These are phyloP conservation scores for Chaetomiaceae sp. DNA, from an alignment of 2,329 filamentous ascomycete species.

Conservation along the genomic window DNA sequence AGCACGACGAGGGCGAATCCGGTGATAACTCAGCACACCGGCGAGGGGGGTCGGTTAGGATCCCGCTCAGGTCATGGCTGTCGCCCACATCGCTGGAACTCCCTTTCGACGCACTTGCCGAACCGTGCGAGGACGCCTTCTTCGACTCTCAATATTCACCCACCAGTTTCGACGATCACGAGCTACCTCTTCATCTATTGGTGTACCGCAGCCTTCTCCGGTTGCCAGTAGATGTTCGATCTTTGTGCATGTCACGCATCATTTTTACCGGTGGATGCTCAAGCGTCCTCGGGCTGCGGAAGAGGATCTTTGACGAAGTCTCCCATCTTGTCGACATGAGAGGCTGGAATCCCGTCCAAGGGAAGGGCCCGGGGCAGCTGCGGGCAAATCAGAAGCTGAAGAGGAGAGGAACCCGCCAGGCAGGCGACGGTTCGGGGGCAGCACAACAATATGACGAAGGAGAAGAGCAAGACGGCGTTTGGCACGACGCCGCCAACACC, in stretches of 20 bases:
- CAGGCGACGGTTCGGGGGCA: constrained; percentile 21
- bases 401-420: constrained; percentile 28
- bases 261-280: constrained; percentile 80
- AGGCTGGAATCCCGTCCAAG: constrained; percentile 74
- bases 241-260: constrained; percentile 82
- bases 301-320: constrained; percentile 72
- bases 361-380: constrained; percentile 58
- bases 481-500: constrained; percentile 40
- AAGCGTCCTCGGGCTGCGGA: constrained; percentile 71
- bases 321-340: constrained; percentile 58
- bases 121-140: constrained; percentile 70
- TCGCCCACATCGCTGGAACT: constrained; percentile 56
- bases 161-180: constrained; percentile 75
- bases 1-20: constrained; percentile 49
- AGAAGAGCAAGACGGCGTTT: constrained; percentile 31
- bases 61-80: constrained; percentile 43
- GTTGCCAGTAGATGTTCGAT: constrained; percentile 76
- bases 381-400: constrained; percentile 42
- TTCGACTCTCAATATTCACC: constrained; percentile 54
- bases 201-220: constrained; percentile 71
- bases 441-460: constrained; percentile 19
- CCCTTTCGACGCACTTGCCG: constrained; percentile 64
- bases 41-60: constrained; percentile 32
- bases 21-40: constrained; percentile 21
- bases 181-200: constrained; percentile 70